Base-by-base conservation (phyloP, 306 rosid genomes). In the Prunus mume region DNA sequence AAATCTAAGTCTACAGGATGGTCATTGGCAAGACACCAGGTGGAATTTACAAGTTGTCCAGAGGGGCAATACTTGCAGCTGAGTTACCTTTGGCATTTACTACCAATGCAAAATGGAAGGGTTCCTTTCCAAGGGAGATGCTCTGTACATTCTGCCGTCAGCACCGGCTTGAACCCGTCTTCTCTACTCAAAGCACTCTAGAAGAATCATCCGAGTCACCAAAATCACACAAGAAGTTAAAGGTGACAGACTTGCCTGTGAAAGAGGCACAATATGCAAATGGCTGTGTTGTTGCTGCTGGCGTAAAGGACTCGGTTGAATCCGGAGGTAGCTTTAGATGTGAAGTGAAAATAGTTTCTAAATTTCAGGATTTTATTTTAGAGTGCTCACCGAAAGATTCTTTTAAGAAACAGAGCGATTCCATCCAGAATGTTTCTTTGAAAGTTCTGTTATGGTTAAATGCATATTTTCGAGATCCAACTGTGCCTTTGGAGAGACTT, bases 61-160 rank as follows among this genome's bases (percentile, higher is more conserved):
- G 99, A 84, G 97, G 81, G 76, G 97, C 91, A 38, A 81, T 89
- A 76, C 88, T 95, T 43, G 34, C 82, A 3, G 90, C 97, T 27
- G 97, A 95, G 79, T 75, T 95, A 82, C 97, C 99, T 76, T 88
- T 73, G 75, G 72, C 81, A 57, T 90, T 80, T 85, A 88, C 91
- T 54, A 69, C 97, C 25, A 90, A 82, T 76, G 77, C 89, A 82
- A 92, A 95, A 79, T 95, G 99, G 99, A 92, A 88, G 86, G 97
- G 97, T 65, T 84, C 88, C 65, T 81, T 87, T 49, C 99, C 99
- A 69, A 87, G 92, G 72, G 99, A 95, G 46, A 84, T 92, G 73
- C 93, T 95, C 18, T 79, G 85, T 83, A 86, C 79, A 65, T 85
- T 92, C 79, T 92, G 99, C 78, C 99, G 97, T 79, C 97, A 89